These are phyloP conservation scores for Neopestalotiopsis clavispora DNA, from an alignment of 2,329 filamentous ascomycete genomes.

Conservation along the genomic window DNA sequence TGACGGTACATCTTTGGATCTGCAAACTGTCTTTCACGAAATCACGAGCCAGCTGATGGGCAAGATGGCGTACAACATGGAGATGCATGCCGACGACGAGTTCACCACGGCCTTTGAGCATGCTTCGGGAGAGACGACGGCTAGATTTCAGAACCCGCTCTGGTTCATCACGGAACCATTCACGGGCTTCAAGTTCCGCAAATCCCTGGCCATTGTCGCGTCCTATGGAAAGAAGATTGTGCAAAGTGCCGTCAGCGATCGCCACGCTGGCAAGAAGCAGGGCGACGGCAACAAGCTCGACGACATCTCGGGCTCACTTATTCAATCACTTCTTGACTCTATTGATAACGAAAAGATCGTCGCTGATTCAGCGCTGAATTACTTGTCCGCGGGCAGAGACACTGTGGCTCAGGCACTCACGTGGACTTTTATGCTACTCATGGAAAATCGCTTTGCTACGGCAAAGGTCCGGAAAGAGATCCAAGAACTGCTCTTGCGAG, in stretches of 20 bases:
- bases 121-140: constrained; percentile 63
- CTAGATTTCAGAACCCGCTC: constrained; percentile 69
- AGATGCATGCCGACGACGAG: constrained; percentile 65
- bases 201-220: constrained; percentile 55
- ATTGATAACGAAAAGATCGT: constrained; percentile 61
- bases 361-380: constrained; percentile 69
- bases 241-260: constrained; percentile 52
- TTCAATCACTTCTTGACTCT: constrained; percentile 63
- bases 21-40: constrained; percentile 66
- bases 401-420: constrained; percentile 69
- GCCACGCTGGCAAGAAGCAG: constrained; percentile 23
- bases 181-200: constrained; percentile 51
- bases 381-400: constrained; percentile 67
- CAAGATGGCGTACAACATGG: constrained; percentile 72
- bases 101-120: constrained; percentile 67
- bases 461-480: constrained; percentile 50
- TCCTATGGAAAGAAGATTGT: constrained; percentile 64
- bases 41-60: constrained; percentile 70
- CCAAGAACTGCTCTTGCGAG: constrained; percentile 27
- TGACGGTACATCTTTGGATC: constrained; percentile 47
- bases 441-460: constrained; percentile 50
- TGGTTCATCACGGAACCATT: constrained; percentile 64
- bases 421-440: constrained; percentile 67
- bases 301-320: constrained; percentile 58
- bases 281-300: constrained; percentile 36